These are phyloP conservation scores for Xylariaceae sp. DNA, from an alignment of 2,329 filamentous ascomycete genomes.

Conservation along the genomic window DNA sequence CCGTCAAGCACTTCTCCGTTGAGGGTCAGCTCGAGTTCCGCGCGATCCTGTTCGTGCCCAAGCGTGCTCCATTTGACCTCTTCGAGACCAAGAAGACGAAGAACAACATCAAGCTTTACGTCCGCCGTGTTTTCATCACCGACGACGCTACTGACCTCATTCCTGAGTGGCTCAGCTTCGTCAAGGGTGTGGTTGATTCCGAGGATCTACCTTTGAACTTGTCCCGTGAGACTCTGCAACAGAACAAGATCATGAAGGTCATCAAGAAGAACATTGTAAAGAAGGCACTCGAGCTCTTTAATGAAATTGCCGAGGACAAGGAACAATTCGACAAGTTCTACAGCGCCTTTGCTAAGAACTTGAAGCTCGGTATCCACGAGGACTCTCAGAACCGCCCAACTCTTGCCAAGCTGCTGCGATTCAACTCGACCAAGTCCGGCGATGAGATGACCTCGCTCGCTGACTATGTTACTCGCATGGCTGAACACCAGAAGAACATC, in stretches of 20 bases:
- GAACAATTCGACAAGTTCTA: slow-evolving; percentile 99
- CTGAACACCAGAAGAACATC: slow-evolving; percentile 99
- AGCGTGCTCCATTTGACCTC: slow-evolving; percentile 98
- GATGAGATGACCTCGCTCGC: slow-evolving; percentile 91
- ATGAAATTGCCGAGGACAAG: slow-evolving; percentile 98
- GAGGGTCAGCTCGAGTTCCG: slow-evolving; percentile 99
- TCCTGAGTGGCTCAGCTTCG: slow-evolving; percentile 97
- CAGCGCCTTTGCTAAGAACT: slow-evolving; percentile 98
- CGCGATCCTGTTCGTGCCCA: slow-evolving; percentile 98
- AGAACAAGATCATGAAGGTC: slow-evolving; percentile 99
- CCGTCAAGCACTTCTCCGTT: slow-evolving; percentile 99
- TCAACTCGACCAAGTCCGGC: slow-evolving; percentile 97
- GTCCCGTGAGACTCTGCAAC: slow-evolving; percentile 99
- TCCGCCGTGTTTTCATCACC: slow-evolving; percentile 99
- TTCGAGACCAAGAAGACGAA: slow-evolving; percentile 99
- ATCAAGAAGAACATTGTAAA: slow-evolving; percentile 99
- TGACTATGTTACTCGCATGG: slow-evolving; percentile 99
- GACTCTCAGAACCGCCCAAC: slow-evolving; percentile 91
- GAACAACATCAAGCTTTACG: slow-evolving; percentile 99
- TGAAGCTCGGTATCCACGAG: slow-evolving; percentile 99
- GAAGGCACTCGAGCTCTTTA: slow-evolving; percentile 99
- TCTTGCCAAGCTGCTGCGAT: slow-evolving; percentile 97
- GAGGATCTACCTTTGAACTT: slow-evolving; percentile 99
- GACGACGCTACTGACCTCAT: slow-evolving; percentile 99
- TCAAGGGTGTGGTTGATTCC: slow-evolving; percentile 99